Percentiles rank a stretch among this genome's conserved stretches.
phyloP scores from a whole-genome alignment of 768 basidiomycete genomes.

The Zangia roseola region DNA sequence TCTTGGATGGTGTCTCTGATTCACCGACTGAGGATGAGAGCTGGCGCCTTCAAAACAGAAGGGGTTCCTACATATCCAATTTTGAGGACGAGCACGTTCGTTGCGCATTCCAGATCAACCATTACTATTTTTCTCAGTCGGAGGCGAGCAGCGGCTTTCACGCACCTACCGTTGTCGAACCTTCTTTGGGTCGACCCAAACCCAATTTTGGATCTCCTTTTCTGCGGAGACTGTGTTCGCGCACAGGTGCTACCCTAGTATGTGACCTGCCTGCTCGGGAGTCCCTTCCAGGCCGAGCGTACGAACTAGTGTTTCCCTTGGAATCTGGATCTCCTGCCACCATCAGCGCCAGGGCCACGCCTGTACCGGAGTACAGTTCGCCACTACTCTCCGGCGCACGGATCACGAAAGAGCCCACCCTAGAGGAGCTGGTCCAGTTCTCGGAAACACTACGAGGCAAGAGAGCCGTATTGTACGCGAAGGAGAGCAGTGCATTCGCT shows the following conservation, averaged over 20 bases:
- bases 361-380: constrained; percentile 47
- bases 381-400: constrained; percentile 49
- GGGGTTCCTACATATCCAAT: constrained; percentile 24
- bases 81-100: constrained; percentile 41
- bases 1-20: constrained; percentile 23
- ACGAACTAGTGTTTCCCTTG: constrained; percentile 64
- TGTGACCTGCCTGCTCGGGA: constrained; percentile 43
- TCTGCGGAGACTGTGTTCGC: constrained; percentile 58
- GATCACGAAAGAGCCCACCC: constrained; percentile 67
- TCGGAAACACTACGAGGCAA: constrained; percentile 81
- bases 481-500: constrained; percentile 84
- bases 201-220: constrained; percentile 51
- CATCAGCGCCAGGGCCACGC: constrained; percentile 37
- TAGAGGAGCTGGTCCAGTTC: constrained; percentile 77
- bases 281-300: constrained; percentile 49
- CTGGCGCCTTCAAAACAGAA: constrained; percentile 21
- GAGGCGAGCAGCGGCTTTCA: constrained; percentile 15
- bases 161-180: constrained; percentile 9
- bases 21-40: constrained; percentile 25
- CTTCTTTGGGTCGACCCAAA: constrained; percentile 26
- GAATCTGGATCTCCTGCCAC: constrained; percentile 54
- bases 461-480: constrained; percentile 81
- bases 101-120: constrained; percentile 59
- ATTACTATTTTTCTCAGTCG: constrained; percentile 37
- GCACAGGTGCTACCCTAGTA: constrained; percentile 49